Percentiles rank a stretch among this genome's conserved stretches.
phyloP scores from a whole-genome alignment of 352 stramenopile genomes.

The Halophytophthora polymorphica region DNA sequence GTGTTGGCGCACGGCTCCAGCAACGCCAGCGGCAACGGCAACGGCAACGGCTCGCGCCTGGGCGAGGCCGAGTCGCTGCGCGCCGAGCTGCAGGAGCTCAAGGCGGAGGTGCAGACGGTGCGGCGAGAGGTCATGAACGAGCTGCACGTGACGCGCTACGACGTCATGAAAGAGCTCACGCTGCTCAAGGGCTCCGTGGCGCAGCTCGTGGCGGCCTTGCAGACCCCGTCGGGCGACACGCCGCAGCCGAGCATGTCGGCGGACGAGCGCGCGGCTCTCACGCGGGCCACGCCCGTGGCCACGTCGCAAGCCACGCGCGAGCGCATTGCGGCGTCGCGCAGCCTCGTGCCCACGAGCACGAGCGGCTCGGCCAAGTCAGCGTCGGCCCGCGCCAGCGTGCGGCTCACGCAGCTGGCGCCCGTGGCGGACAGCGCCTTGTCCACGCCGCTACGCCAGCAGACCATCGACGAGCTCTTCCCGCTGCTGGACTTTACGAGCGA shows the following conservation, averaged over 20 bases:
- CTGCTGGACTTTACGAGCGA: slow-evolving; percentile 64
- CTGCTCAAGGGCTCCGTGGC: slow-evolving; percentile 78
- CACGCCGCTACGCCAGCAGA: slow-evolving; percentile 52
- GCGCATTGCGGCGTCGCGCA: slow-evolving; percentile 41
- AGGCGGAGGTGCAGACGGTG: slow-evolving; percentile 62
- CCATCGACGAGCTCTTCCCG: slow-evolving; percentile 84
- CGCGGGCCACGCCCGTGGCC: slow-evolving; percentile 41
- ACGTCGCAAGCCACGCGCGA: slow-evolving; percentile 49
- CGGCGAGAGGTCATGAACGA: slow-evolving; percentile 83
- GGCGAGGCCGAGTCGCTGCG: slow-evolving; percentile 37
- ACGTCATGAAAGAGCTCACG: slow-evolving; percentile 81
- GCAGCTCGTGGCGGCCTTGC: slow-evolving; percentile 35
- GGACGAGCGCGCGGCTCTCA: slow-evolving; percentile 41
- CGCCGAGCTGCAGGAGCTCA: slow-evolving; percentile 56
- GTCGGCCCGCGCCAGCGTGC: slow-evolving; percentile 19
- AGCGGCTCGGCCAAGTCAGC: not conserved
- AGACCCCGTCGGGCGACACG: slow-evolving; percentile 16
- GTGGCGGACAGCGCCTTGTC: slow-evolving; percentile 70
- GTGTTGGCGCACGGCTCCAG: slow-evolving; percentile 11
- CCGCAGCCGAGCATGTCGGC: slow-evolving; percentile 21
- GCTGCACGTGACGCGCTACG: slow-evolving; percentile 78
- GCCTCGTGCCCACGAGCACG: slow-evolving; percentile 19
- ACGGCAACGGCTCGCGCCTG: slow-evolving; percentile 1
- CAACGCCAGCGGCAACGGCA: not conserved
- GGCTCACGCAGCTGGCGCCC: slow-evolving; percentile 60